A percentile compares a stretch with the other conserved stretches of the same genome.
Evolutionary conservation across 306 rosid genomes (phyloP).

Genomic region (Castanea sativa): DNA sequence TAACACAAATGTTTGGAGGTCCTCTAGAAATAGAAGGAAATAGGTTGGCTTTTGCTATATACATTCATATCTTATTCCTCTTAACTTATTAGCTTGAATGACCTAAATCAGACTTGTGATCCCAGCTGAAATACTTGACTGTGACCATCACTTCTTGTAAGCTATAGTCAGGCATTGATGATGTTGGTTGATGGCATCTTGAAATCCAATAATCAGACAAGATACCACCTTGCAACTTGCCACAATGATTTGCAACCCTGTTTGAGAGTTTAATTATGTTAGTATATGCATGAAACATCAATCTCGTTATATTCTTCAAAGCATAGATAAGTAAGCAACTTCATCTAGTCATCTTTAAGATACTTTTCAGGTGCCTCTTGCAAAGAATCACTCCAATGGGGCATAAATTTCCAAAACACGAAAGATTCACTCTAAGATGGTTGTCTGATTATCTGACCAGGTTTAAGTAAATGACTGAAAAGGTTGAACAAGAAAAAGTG

Average conservation of each 20-base stretch:
- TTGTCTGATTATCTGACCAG: neutral
- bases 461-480: neutral
- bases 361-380: no score
- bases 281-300: neutral
- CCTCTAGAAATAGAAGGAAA: neutral
- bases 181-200: slow-evolving; percentile 4
- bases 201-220: neutral
- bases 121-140: slow-evolving; percentile 7
- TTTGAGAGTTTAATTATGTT: slow-evolving; percentile 1
- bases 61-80: slow-evolving; percentile 32
- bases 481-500: no score
- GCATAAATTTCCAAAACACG: neutral
- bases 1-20: neutral
- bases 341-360: no score
- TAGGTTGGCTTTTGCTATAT: slow-evolving; percentile 15
- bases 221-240: slow-evolving; percentile 9
- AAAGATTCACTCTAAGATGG: neutral
- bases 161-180: neutral
- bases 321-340: neutral
- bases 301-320: neutral
- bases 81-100: slow-evolving; percentile 20
- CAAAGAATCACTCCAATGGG: no score
- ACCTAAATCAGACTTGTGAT: slow-evolving; percentile 20
- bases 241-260: slow-evolving; percentile 8
- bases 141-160: neutral